These are phyloP conservation scores for Hymenoscyphus fructigenus DNA, from an alignment of 2,329 filamentous ascomycete species.

Conservation along the genomic window DNA sequence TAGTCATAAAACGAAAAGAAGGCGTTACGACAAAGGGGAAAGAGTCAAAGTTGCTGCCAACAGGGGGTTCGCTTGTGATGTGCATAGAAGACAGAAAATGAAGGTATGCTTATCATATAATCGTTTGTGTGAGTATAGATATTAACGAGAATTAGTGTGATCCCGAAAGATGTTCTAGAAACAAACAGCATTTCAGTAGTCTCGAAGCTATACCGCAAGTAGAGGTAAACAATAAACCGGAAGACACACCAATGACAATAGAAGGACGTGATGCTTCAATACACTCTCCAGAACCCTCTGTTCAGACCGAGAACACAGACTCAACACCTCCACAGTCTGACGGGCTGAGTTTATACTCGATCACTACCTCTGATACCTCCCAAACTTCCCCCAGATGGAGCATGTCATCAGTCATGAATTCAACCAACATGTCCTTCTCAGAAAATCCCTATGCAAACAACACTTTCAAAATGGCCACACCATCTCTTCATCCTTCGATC, in stretches of 20 bases:
- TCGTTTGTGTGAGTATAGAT: background rate
- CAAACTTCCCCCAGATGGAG: constrained; percentile 2
- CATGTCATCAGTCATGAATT: background rate
- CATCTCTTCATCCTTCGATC: too few relatives aligned
- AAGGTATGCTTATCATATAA: constrained; percentile 15
- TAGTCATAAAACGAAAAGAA: constrained; percentile 16
- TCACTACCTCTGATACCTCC: background rate
- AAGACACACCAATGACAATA: background rate
- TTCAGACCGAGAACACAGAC: background rate
- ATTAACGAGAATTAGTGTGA: constrained; percentile 2
- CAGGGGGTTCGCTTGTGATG: constrained; percentile 23
- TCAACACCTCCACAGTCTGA: background rate
- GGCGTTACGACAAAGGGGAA: constrained; percentile 21
- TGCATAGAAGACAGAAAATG: constrained; percentile 21
- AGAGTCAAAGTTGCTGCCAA: constrained; percentile 22
- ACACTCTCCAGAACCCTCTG: background rate
- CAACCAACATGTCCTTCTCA: background rate
- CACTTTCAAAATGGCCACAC: too few relatives aligned
- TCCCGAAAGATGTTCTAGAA: constrained; percentile 8
- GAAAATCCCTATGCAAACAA: background rate
- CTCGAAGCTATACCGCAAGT: background rate
- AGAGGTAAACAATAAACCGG: background rate
- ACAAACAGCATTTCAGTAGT: constrained; percentile 1
- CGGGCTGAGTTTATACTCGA: background rate
- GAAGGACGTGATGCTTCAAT: background rate